Evolutionary conservation across 768 basidiomycete species (phyloP), one percentile per base, ranked within the genome.

Genomic region (Leccinum rimulosum): DNA sequence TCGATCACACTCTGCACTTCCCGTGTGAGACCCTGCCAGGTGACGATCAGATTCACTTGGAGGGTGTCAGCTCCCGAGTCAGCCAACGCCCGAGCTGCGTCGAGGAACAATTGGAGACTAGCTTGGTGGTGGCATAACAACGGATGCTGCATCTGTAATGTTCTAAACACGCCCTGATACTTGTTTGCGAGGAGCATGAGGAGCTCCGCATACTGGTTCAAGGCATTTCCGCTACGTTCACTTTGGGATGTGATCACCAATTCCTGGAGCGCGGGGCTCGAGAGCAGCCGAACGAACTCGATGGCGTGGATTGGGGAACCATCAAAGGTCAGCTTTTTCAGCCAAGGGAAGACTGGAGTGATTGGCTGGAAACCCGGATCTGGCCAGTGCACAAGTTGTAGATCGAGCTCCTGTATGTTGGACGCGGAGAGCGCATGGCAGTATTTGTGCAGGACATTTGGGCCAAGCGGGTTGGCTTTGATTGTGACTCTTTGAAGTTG

Each of bases 371-470:
- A 40, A 51, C 59, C 60, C 30, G 53, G 48, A 19, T 65, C 68
- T 25, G 68, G 65, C 67, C 67, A 68, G 47, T 59, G 65, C 22
- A 64, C 60, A 36, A 68, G 59, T 22, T 65, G 68, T 35, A 70
- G 55, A 54, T 68, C 67, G 43, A 70, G 66, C 45, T 67, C 68
- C 35, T 15, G 47, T 45, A 68, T 30, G 38, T 51, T 3, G 8
- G 67, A 68, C 27, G 59, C 61, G 11, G 68, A 68, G 45, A 69
- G 53, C 25, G 59, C 59, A 43, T 68, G 61, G 22, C 56, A 63
- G 15, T 63, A 69, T 66, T 66, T 70, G 36, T 70, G 68, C 19
- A 69, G 55, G 22, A 70, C 68, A 11, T 61, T 65, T 45, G 68
- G 68, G 25, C 25, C 19, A 14, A 69, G 59, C 10, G 68, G 68